phyloP scores from a whole-genome alignment of 257 asterid species.

The Jacaranda copaia region DNA sequence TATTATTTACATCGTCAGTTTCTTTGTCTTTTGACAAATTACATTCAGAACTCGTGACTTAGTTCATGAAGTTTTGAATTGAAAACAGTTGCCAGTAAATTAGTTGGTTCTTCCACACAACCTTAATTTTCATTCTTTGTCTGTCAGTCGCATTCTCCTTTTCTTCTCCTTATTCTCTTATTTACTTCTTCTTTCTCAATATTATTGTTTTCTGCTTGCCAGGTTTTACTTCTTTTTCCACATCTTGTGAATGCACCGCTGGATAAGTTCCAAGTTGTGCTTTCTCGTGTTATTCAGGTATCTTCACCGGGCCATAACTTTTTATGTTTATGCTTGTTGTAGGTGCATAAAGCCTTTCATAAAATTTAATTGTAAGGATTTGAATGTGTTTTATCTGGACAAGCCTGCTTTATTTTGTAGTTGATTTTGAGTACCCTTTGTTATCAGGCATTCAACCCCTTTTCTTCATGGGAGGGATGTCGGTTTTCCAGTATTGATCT shows the following conservation, averaged over 20 bases:
- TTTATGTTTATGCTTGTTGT: conserved; percentile 24
- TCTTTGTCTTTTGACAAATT: not conserved
- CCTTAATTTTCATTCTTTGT: not conserved
- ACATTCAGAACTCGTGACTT: not conserved
- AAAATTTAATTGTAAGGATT: not conserved
- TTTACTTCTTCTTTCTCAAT: conserved; percentile 28
- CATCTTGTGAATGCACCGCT: conserved; percentile 76
- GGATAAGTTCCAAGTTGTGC: conserved; percentile 86
- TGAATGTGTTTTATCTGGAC: not conserved
- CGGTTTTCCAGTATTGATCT: not conserved
- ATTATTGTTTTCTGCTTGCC: conserved; percentile 43
- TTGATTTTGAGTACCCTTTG: not conserved
- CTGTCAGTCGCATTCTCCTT: not conserved
- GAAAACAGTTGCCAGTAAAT: conserved; percentile 24
- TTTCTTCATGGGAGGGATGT: not conserved
- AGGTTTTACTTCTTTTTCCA: conserved; percentile 84
- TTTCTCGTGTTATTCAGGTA: conserved; percentile 88
- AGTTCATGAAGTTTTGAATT: conserved; percentile 13
- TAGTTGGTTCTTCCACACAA: conserved; percentile 2
- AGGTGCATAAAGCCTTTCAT: conserved; percentile 25
- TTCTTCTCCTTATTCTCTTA: not conserved
- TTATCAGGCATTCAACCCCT: not conserved
- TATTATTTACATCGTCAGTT: not conserved
- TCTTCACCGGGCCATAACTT: conserved; percentile 22
- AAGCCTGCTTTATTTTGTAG: conserved; percentile 1